Evolutionary conservation across 352 stramenopile species (phyloP).

Genomic region (Phytophthora pistaciae): DNA sequence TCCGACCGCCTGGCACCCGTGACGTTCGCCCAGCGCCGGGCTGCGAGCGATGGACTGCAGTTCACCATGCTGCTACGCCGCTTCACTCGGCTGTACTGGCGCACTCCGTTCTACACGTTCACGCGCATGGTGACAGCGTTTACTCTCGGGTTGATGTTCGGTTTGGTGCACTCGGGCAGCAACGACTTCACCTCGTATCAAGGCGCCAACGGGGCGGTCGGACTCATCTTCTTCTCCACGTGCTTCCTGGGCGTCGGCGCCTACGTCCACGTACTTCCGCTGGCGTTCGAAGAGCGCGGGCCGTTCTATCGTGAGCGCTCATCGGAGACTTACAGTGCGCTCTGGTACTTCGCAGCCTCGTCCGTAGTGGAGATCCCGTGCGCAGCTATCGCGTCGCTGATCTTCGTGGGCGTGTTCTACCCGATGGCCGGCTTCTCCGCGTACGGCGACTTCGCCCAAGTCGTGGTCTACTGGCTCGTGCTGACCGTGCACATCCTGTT

Average conservation of each 20-base stretch:
- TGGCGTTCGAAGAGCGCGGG: constrained; percentile 86
- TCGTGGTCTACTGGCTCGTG: constrained; percentile 52
- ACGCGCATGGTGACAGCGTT: constrained; percentile 54
- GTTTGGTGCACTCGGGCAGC: constrained; percentile 47
- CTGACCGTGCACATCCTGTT: constrained; percentile 51
- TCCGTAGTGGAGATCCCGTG: constrained; percentile 87
- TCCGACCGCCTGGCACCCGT: constrained; percentile 38
- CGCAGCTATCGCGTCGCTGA: constrained; percentile 58
- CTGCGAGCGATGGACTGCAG: constrained; percentile 41
- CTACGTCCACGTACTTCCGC: constrained; percentile 72
- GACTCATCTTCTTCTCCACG: constrained; percentile 85
- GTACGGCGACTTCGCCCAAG: constrained; percentile 37
- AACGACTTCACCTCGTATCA: constrained; percentile 49
- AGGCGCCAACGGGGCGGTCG: constrained; percentile 56
- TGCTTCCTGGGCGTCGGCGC: constrained; percentile 78
- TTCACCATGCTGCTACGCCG: constrained; percentile 60
- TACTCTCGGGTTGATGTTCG: constrained; percentile 54
- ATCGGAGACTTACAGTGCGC: constrained; percentile 88
- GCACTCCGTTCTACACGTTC: constrained; percentile 86
- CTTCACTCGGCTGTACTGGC: constrained; percentile 85
- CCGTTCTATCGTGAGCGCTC: constrained; percentile 94
- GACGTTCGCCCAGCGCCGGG: constrained; percentile 38
- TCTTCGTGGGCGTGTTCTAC: constrained; percentile 75
- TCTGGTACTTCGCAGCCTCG: constrained; percentile 84
- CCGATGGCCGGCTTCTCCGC: constrained; percentile 78